Base-by-base conservation (phyloP, 164 flowering plant genomes). In the Aristolochia contorta region DNA sequence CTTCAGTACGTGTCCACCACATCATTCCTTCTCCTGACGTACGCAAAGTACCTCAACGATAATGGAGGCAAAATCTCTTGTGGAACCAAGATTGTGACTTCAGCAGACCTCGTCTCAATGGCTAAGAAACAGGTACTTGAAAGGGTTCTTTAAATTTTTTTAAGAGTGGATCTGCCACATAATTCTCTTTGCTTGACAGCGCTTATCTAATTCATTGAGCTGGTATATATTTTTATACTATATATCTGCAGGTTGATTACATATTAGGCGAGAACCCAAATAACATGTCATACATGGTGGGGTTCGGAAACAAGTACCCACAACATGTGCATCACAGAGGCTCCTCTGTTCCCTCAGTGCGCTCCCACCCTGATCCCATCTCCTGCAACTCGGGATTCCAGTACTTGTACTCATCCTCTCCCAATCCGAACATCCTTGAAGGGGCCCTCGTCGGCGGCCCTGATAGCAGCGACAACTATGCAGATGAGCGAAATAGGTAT, bases 361-460 rank as follows among this genome's bases (percentile, higher is more conserved):
- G 61, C 7, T 65, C 68, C 9, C 86, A 84, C 62, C 87, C 93
- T n/a, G 67, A 49, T 60, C 80, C 20, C 23, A 79, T 91, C 32
- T 27, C 60, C 56, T 89, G 98, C 75, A 69, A 66, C 58, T 68
- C 72, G 2, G 94, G 97, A 1, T 89, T 84, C 49, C 78, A 71
- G 33, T 82, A 75, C 61, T 72, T 85, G 14, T 25, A 84, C 67
- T 77, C 92, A 19, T 20, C 63, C 14, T 79, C 91, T 0, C 82
- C 92, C 9, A 82, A 91, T 50, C 96, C 96, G 5, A 91, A 91
- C 58, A 55, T 78, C 24, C 86, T 85, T 4, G 76, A 70, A 3
- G 95, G 96, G 22, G 98, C 98, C 12, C 66, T 91, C 0, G 49
- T 89, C 16, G 96, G 98, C 16, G 95, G 98, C 23, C 96, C 98